A percentile compares a stretch with the other conserved stretches of the same genome.
Conservation (phyloP, 495 filamentous ascomycete genomes). For the Bacidia rubella region DNA sequence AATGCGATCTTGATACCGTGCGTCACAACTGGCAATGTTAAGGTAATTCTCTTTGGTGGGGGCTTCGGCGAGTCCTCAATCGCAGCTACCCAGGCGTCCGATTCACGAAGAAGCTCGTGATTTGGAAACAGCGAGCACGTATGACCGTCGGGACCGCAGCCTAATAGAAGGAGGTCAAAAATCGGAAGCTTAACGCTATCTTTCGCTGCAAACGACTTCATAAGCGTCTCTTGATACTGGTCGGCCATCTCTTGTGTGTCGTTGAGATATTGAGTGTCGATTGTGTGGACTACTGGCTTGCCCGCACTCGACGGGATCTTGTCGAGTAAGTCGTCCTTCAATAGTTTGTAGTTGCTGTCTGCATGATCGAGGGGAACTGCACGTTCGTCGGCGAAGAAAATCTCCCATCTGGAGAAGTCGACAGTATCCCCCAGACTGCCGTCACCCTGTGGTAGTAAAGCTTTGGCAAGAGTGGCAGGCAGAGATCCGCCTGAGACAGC, state of each 20-base stretch:
- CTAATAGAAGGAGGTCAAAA: slow-evolving; percentile 86
- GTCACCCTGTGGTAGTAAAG: slow-evolving; percentile 52
- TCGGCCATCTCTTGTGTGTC: slow-evolving; percentile 89
- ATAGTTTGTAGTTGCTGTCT: slow-evolving; percentile 84
- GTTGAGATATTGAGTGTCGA: slow-evolving; percentile 57
- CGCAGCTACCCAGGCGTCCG: slow-evolving; percentile 80
- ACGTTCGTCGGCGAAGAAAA: slow-evolving; percentile 97
- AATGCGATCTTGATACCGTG: slow-evolving; percentile 78
- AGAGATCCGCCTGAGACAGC: slow-evolving; percentile 92
- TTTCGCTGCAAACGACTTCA: slow-evolving; percentile 66
- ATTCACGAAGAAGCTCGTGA: slow-evolving; percentile 75
- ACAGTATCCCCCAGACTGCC: slow-evolving; percentile 46
- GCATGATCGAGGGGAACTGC: slow-evolving; percentile 79
- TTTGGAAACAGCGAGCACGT: slow-evolving; percentile 93
- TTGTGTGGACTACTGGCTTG: slow-evolving; percentile 59
- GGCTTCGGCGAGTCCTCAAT: slow-evolving; percentile 92
- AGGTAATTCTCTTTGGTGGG: slow-evolving; percentile 76
- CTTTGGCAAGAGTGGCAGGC: slow-evolving; percentile 68
- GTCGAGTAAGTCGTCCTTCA: slow-evolving; percentile 76
- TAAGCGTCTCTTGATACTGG: slow-evolving; percentile 80
- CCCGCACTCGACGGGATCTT: slow-evolving; percentile 60
- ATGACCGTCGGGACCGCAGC: slow-evolving; percentile 90
- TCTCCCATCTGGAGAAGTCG: slow-evolving; percentile 80
- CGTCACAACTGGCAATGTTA: slow-evolving; percentile 78
- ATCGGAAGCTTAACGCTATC: slow-evolving; percentile 83